These are phyloP conservation scores for Sporothrix dimorphospora DNA, from an alignment of 2,329 filamentous ascomycete genomes.

Conservation along the genomic window DNA sequence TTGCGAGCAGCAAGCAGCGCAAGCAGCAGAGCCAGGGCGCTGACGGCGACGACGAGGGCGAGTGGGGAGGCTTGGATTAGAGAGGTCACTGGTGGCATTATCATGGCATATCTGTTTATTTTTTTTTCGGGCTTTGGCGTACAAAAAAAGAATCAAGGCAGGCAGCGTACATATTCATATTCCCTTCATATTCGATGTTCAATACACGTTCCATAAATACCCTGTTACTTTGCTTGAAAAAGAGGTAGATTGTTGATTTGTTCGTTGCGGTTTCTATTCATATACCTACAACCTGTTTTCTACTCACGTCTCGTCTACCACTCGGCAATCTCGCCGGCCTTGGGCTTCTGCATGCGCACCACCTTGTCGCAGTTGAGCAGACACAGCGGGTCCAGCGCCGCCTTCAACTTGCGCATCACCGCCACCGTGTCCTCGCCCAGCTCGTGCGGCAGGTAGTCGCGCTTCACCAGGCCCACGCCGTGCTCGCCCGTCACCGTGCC, in stretches of 20 bases:
- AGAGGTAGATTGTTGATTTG: neutral
- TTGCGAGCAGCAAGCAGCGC: conserved; percentile 62
- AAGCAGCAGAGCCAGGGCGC: conserved; percentile 43
- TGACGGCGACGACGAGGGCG: conserved; percentile 30
- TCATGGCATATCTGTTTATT: neutral
- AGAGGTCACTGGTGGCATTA: neutral
- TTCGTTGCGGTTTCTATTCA: neutral
- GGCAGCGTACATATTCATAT: neutral
- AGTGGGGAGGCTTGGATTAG: conserved; percentile 41
- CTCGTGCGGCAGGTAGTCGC: conserved; percentile 80
- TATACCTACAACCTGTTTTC: neutral
- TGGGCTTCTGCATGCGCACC: conserved; percentile 61
- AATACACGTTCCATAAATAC: neutral
- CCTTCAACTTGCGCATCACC: conserved; percentile 83
- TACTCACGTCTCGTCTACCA: conserved; percentile 42
- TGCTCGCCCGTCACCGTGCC: conserved; percentile 87
- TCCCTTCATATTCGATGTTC: neutral
- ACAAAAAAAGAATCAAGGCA: conserved; percentile 20
- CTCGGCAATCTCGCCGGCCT: conserved; percentile 50
- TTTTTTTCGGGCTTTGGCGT: neutral
- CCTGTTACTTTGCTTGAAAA: neutral
- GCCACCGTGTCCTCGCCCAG: conserved; percentile 75
- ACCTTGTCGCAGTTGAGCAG: conserved; percentile 72
- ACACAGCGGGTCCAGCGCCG: conserved; percentile 75
- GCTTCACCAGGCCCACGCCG: conserved; percentile 80